phyloP scores from a whole-genome alignment of 441 rosid genomes.

The Gossypium laxum region DNA sequence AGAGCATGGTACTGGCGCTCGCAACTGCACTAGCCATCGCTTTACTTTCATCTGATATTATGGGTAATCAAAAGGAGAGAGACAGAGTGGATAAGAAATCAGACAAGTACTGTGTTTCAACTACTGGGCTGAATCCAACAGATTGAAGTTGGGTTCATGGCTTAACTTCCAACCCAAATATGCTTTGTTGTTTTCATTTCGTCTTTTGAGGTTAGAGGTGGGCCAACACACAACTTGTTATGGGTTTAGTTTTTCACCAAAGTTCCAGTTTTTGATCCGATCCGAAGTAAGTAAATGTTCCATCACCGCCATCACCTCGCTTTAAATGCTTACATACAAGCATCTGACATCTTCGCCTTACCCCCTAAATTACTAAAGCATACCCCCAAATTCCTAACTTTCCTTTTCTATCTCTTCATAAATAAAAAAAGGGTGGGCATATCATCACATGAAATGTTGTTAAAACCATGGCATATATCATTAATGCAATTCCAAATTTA shows the following conservation, averaged over 20 bases:
- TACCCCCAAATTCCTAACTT: too few relatives aligned
- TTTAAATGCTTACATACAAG: too few relatives aligned
- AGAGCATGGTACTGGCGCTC: constrained; percentile 20
- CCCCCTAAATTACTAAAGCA: too few relatives aligned
- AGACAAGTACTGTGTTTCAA: background rate
- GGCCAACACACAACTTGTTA: background rate
- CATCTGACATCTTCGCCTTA: too few relatives aligned
- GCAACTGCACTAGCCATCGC: constrained; percentile 13
- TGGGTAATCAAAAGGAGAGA: background rate
- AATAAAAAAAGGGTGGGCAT: too few relatives aligned
- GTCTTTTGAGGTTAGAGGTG: background rate
- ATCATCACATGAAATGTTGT: background rate
- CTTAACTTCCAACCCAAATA: background rate
- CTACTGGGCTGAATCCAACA: background rate
- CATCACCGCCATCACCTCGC: too few relatives aligned
- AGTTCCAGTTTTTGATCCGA: background rate
- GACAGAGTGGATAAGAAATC: background rate
- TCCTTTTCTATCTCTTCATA: too few relatives aligned
- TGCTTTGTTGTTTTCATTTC: background rate
- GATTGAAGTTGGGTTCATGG: background rate
- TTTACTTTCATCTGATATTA: background rate
- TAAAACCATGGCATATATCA: background rate
- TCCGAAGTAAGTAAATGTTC: too few relatives aligned
- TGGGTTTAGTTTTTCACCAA: background rate
- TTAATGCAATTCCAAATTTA: background rate